Evolutionary conservation across 768 basidiomycete species (phyloP).

Genomic region (Pleurotus tuber-regium): DNA sequence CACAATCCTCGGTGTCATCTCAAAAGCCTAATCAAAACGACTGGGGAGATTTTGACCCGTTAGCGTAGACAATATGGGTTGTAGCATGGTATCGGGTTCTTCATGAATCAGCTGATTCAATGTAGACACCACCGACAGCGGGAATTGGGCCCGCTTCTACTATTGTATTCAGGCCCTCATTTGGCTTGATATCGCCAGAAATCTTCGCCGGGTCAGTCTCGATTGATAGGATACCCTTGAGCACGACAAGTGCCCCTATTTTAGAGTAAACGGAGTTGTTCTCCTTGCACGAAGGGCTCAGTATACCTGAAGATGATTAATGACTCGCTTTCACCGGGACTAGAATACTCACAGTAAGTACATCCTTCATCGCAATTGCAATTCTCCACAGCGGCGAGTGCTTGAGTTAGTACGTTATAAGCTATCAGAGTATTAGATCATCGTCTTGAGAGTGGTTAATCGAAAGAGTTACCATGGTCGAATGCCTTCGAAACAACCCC

Average conservation of each 20-base stretch:
- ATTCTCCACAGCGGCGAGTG: constrained; percentile 50
- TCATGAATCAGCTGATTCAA: constrained; percentile 35
- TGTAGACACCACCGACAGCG: constrained; percentile 38
- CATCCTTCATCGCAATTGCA: constrained; percentile 77
- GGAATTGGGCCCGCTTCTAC: constrained; percentile 50
- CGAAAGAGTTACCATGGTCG: constrained; percentile 77
- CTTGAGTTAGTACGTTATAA: too few relatives aligned
- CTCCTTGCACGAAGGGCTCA: constrained; percentile 64
- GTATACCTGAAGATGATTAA: constrained; percentile 48
- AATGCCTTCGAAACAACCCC: constrained; percentile 78
- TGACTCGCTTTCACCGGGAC: background rate
- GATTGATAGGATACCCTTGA: constrained; percentile 56
- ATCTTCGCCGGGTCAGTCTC: constrained; percentile 37
- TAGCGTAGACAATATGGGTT: constrained; percentile 36
- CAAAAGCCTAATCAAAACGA: constrained; percentile 61
- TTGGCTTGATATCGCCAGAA: constrained; percentile 27
- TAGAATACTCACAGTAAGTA: constrained; percentile 48
- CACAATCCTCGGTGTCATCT: constrained; percentile 45
- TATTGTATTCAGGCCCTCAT: constrained; percentile 44
- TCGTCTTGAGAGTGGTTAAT: too few relatives aligned
- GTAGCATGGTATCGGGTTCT: constrained; percentile 4
- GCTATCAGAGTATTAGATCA: too few relatives aligned
- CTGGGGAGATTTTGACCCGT: constrained; percentile 84
- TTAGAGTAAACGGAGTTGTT: constrained; percentile 75
- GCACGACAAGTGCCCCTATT: constrained; percentile 65